A percentile compares a stretch with the other conserved stretches of the same genome.
Evolutionary conservation across 257 asterid species (phyloP).

Genomic region (Plantago major): DNA sequence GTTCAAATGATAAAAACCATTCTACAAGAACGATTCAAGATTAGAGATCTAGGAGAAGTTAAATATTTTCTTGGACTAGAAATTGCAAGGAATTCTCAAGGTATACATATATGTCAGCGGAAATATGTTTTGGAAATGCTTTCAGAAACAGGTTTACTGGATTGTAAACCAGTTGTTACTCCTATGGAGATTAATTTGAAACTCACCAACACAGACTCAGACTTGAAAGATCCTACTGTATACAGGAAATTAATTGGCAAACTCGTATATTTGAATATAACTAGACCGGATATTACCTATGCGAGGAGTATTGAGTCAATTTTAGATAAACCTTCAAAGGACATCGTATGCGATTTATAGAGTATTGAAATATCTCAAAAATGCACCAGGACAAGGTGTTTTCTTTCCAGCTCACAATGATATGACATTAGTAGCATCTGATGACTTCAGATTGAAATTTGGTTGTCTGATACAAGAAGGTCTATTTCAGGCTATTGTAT

Average conservation of each 20-base stretch:
- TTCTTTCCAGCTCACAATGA: no score
- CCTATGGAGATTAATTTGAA: neutral
- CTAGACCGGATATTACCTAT: neutral
- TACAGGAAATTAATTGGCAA: conserved; percentile 1
- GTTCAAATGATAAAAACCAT: neutral
- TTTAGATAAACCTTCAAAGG: neutral
- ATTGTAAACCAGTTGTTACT: neutral
- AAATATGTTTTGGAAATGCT: neutral
- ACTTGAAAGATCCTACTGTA: neutral
- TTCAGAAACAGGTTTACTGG: neutral
- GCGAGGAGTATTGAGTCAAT: neutral
- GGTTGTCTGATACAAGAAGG: no score
- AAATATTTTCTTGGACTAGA: no score
- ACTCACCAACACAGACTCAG: neutral
- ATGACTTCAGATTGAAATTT: no score
- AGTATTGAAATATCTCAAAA: no score
- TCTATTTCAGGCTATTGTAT: no score
- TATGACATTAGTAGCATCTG: no score
- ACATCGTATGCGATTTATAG: neutral
- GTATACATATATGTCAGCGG: no score
- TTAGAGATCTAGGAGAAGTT: conserved; percentile 6
- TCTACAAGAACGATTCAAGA: neutral
- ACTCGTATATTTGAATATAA: neutral
- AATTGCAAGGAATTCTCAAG: no score
- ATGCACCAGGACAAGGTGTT: no score